These are phyloP conservation scores for Pyrenophora seminiperda DNA, from an alignment of 2,329 filamentous ascomycete species.

Conservation along the genomic window DNA sequence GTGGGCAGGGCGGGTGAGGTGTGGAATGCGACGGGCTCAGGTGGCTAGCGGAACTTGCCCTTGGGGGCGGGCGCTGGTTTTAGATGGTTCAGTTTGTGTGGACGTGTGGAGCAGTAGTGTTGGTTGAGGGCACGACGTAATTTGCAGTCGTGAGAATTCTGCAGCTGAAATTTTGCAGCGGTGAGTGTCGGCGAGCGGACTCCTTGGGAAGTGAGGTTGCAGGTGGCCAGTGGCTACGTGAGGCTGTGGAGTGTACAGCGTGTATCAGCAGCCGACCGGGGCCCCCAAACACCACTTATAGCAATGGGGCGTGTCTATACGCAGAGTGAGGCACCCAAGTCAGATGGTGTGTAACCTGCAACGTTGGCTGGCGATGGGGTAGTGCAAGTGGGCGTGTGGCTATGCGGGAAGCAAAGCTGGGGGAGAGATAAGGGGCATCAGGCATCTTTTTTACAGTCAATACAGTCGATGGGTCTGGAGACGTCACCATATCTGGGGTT, in stretches of 20 bases:
- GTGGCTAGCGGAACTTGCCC: constrained; percentile 23
- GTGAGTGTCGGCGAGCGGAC: constrained; percentile 29
- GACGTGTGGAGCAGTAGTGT: constrained; percentile 21
- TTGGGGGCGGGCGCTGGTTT: constrained; percentile 3
- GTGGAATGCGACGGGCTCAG: constrained; percentile 12
- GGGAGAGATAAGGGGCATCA: constrained; percentile 9
- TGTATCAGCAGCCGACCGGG: constrained; percentile 17
- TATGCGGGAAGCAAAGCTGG: constrained; percentile 12
- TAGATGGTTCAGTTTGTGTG: constrained; percentile 12
- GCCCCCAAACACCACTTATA: constrained; percentile 9
- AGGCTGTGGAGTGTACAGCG: constrained; percentile 24
- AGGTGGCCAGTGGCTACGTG: constrained; percentile 23
- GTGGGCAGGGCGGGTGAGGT: constrained; percentile 5
- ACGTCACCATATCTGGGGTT: constrained; percentile 20
- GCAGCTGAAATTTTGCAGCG: constrained; percentile 29
- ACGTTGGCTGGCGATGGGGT: background rate
- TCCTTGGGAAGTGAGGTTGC: constrained; percentile 10
- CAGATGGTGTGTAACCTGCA: constrained; percentile 18
- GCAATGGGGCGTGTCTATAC: constrained; percentile 11
- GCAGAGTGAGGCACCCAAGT: constrained; percentile 16
- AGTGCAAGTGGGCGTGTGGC: constrained; percentile 8
- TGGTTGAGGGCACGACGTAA: constrained; percentile 22
- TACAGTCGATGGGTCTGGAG: constrained; percentile 12
- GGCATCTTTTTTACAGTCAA: too few relatives aligned
- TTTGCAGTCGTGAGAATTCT: constrained; percentile 24